Evolutionary conservation across 208 protist species (phyloP).

Genomic region (Acanthamoeba triangularis): DNA sequence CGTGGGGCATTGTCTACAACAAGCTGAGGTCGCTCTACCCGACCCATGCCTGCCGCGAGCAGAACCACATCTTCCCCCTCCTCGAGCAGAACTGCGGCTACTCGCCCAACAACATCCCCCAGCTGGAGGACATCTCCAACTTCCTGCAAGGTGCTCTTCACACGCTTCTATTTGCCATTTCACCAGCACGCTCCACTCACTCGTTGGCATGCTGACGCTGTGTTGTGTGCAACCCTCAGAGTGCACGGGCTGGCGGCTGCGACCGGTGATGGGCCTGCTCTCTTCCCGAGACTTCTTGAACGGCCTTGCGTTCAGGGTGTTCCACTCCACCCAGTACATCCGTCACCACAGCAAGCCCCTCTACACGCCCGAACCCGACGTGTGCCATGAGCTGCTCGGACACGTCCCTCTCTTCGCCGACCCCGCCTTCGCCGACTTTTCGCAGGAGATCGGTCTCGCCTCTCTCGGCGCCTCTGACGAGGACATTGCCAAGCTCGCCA

Average conservation of each 20-base stretch:
- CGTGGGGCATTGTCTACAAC: conserved; percentile 92
- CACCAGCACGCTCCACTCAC: neutral
- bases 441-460: conserved; percentile 98
- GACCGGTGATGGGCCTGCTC: conserved; percentile 96
- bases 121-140: conserved; percentile 95
- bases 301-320: conserved; percentile 96
- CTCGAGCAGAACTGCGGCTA: conserved; percentile 96
- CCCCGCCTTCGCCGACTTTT: conserved; percentile 97
- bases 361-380: conserved; percentile 89
- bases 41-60: conserved; percentile 96
- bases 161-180: conserved; percentile 25
- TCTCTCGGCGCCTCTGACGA: conserved; percentile 97
- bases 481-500: conserved; percentile 95
- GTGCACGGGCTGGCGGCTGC: conserved; percentile 95
- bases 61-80: conserved; percentile 95
- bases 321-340: conserved; percentile 98
- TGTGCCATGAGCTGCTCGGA: conserved; percentile 97
- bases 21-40: conserved; percentile 94
- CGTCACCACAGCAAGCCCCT: conserved; percentile 92
- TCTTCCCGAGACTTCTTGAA: conserved; percentile 97
- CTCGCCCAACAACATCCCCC: conserved; percentile 94
- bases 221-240: conserved; percentile 71
- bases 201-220: neutral
- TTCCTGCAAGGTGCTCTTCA: conserved; percentile 92
- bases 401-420: conserved; percentile 97